Percentiles rank a stretch among this genome's conserved stretches.
These are phyloP conservation scores for Dichomitus squalens DNA, from an alignment of 1,284 basidiomycete genomes.

Conservation along the genomic window DNA sequence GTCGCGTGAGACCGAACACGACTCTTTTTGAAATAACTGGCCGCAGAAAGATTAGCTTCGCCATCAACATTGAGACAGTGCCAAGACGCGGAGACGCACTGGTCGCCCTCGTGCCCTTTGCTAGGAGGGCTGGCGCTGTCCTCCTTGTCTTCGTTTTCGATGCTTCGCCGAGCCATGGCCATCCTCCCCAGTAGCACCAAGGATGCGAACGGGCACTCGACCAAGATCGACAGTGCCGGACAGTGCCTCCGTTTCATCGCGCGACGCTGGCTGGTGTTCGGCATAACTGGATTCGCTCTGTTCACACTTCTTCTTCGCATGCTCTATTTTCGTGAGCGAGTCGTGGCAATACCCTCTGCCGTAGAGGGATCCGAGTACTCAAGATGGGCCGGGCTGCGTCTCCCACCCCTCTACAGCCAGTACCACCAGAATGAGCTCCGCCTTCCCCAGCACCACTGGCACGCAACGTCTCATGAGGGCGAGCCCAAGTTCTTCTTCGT, in stretches of 20 bases:
- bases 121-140: neutral
- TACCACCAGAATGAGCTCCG: constrained; percentile 17
- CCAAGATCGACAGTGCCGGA: neutral
- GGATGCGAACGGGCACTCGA: neutral
- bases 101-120: neutral
- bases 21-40: too few relatives aligned
- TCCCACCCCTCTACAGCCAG: constrained; percentile 19
- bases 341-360: neutral
- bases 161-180: constrained; percentile 1
- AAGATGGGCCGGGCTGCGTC: constrained; percentile 11
- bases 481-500: constrained; percentile 22
- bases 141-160: neutral
- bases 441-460: constrained; percentile 20
- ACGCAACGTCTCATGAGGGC: constrained; percentile 7
- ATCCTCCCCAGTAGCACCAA: constrained; percentile 13
- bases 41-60: too few relatives aligned
- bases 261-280: constrained; percentile 16
- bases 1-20: too few relatives aligned
- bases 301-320: constrained; percentile 15
- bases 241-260: constrained; percentile 14
- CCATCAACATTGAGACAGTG: too few relatives aligned
- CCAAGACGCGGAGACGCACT: neutral
- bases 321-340: constrained; percentile 4
- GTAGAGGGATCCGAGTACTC: neutral
- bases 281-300: constrained; percentile 14